A percentile compares a stretch with the other conserved stretches of the same genome.
Evolutionary conservation across 495 filamentous ascomycete genomes (phyloP).

Genomic region (Pseudoneurospora amorphoporcata): DNA sequence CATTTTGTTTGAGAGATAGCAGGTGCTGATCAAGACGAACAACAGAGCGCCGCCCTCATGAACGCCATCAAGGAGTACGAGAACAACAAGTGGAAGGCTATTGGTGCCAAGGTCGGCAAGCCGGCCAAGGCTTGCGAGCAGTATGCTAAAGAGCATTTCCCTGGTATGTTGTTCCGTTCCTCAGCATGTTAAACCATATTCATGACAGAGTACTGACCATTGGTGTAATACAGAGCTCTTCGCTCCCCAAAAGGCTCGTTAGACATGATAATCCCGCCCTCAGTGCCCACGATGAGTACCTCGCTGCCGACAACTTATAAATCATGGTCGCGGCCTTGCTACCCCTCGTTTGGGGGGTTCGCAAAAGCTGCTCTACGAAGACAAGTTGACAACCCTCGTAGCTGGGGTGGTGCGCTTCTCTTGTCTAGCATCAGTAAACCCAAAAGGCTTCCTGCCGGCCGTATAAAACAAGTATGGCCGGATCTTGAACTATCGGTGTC

Average conservation of each 20-base stretch:
- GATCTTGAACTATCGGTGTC: background rate
- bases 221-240: background rate
- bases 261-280: background rate
- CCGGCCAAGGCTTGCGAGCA: conserved; percentile 99
- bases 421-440: background rate
- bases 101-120: conserved; percentile 93
- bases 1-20: background rate
- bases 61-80: conserved; percentile 98
- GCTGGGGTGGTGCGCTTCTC: too few species aligned
- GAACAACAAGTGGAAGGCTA: conserved; percentile 94
- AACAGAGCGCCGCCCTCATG: conserved; percentile 70
- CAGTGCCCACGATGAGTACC: background rate
- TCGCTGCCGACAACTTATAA: background rate
- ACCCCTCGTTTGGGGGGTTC: background rate
- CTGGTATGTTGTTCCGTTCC: conserved; percentile 11
- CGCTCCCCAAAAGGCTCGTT: background rate
- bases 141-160: conserved; percentile 95
- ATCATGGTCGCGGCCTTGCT: background rate
- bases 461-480: background rate
- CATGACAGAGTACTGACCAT: background rate
- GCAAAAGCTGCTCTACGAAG: background rate
- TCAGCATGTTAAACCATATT: background rate
- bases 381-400: background rate
- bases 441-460: background rate
- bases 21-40: conserved; percentile 18